Conservation (phyloP, 306 rosid species). For the Ochetophila trinervis region DNA sequence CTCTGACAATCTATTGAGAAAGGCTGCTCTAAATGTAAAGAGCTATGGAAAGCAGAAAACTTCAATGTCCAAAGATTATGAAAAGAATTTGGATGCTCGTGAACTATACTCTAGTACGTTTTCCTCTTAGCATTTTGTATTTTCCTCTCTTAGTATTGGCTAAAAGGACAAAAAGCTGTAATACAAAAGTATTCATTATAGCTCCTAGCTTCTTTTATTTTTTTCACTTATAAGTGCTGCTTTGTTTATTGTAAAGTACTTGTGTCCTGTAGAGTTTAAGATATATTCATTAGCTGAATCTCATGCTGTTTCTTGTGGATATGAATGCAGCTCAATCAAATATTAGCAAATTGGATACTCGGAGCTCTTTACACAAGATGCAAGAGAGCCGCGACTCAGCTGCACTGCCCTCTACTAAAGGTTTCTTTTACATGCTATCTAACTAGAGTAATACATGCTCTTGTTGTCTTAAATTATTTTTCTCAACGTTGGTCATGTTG, state of each 20-base stretch:
- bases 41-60: conserved; percentile 67
- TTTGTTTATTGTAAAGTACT: neutral
- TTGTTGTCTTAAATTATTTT: conserved; percentile 1
- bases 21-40: conserved; percentile 62
- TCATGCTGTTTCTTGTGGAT: conserved; percentile 1
- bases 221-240: too few relatives aligned
- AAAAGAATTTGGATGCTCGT: conserved; percentile 51
- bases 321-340: conserved; percentile 43
- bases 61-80: conserved; percentile 48
- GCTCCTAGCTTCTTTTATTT: too few relatives aligned
- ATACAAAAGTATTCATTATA: too few relatives aligned
- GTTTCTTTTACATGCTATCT: conserved; percentile 44
- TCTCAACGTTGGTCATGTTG: neutral
- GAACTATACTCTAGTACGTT: conserved; percentile 46
- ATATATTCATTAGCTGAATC: conserved; percentile 20
- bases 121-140: conserved; percentile 14
- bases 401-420: conserved; percentile 58
- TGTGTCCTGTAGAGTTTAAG: neutral
- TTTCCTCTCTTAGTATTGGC: neutral
- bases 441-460: neutral
- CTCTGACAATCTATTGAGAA: conserved; percentile 65
- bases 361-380: conserved; percentile 47
- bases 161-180: too few relatives aligned
- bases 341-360: conserved; percentile 50
- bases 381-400: conserved; percentile 52